Evolutionary conservation across 495 filamentous ascomycete genomes (phyloP).

Genomic region (Neurospora sp.): DNA sequence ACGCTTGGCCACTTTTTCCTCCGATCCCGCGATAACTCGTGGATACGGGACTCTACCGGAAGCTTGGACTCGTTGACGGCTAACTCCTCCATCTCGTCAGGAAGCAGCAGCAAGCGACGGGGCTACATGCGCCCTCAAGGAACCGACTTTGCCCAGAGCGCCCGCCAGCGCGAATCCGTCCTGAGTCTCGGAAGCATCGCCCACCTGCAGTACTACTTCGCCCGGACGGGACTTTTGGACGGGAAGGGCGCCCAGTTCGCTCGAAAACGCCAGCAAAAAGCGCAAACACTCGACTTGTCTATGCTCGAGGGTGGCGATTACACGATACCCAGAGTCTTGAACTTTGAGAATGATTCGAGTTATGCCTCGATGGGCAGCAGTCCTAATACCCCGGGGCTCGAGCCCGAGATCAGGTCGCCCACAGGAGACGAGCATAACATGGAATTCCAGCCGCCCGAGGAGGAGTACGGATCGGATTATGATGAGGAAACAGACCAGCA

Average conservation of each 20-base stretch:
- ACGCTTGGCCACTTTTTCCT: constrained; percentile 36
- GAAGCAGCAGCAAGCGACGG: constrained; percentile 49
- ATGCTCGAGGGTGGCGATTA: constrained; percentile 29
- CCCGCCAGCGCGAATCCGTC: constrained; percentile 81
- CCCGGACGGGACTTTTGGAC: constrained; percentile 83
- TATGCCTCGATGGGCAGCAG: constrained; percentile 48
- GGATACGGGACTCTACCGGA: constrained; percentile 27
- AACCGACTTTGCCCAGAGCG: constrained; percentile 84
- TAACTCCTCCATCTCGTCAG: constrained; percentile 9
- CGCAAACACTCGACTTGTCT: constrained; percentile 38
- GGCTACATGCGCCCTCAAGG: constrained; percentile 88
- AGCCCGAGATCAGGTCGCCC: constrained; percentile 46
- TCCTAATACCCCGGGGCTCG: constrained; percentile 34
- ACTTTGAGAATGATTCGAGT: constrained; percentile 42
- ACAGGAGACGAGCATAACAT: constrained; percentile 40
- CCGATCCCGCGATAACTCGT: constrained; percentile 24
- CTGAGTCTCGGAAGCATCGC: constrained; percentile 94
- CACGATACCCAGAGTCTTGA: constrained; percentile 25
- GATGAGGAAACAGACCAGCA: constrained; percentile 47
- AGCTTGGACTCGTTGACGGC: constrained; percentile 25
- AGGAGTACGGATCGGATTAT: constrained; percentile 46
- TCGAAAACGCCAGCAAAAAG: constrained; percentile 51
- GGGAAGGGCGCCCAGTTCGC: constrained; percentile 82
- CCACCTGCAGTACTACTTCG: constrained; percentile 97
- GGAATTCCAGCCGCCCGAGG: constrained; percentile 31